A percentile compares a stretch with the other conserved stretches of the same genome.
Conservation (phyloP, 2,329 filamentous ascomycete species). For the Ophiostoma sp. region DNA sequence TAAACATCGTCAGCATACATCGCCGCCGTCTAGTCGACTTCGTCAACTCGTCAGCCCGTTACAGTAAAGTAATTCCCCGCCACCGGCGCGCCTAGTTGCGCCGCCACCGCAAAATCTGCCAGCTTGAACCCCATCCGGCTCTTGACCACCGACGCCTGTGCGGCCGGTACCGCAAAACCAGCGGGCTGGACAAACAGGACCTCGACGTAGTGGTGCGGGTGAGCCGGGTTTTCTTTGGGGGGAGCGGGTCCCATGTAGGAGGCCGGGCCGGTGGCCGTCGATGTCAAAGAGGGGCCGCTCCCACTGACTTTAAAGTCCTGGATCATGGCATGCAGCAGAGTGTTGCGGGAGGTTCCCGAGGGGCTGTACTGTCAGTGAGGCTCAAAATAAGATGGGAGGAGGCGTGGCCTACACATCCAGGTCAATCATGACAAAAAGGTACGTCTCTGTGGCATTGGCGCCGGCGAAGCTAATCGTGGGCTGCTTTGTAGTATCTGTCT, state of each 20-base stretch:
- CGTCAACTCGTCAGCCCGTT: constrained; percentile 16
- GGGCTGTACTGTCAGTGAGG: background rate
- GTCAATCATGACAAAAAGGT: constrained; percentile 36
- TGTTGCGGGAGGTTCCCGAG: constrained; percentile 18
- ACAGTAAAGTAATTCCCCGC: constrained; percentile 28
- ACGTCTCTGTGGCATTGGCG: constrained; percentile 32
- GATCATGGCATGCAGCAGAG: constrained; percentile 34
- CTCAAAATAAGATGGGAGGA: background rate
- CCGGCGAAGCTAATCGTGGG: constrained; percentile 31
- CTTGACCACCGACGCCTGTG: constrained; percentile 16
- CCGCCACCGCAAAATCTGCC: constrained; percentile 23
- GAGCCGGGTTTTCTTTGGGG: constrained; percentile 39
- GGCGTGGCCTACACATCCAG: constrained; percentile 31
- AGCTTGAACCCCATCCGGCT: constrained; percentile 26
- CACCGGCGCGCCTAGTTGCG: constrained; percentile 22
- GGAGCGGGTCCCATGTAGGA: constrained; percentile 38
- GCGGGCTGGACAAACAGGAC: constrained; percentile 41
- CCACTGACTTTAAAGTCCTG: constrained; percentile 32
- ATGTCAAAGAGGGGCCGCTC: constrained; percentile 30
- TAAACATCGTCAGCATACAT: background rate
- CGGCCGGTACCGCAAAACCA: constrained; percentile 37
- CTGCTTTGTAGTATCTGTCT: constrained; percentile 32
- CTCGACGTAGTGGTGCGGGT: constrained; percentile 43
- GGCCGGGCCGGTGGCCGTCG: constrained; percentile 31
- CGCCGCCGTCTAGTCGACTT: background rate